Conservation (phyloP, 495 filamentous ascomycete species). For the Aspergillus funiculosus region DNA sequence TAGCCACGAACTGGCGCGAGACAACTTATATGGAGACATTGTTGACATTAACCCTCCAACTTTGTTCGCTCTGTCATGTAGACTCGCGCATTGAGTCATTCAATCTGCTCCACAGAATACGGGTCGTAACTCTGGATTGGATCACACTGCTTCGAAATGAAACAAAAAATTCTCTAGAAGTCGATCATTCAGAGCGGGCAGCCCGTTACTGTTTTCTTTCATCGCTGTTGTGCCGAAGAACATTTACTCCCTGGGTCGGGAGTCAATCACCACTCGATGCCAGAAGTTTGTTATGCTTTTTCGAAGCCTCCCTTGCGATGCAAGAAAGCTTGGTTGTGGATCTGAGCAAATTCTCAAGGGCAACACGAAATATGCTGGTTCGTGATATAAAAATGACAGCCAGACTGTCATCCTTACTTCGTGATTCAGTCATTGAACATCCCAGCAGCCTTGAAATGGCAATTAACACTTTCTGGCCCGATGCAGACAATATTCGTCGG, state of each 20-base stretch:
- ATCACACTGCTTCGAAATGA: constrained; percentile 40
- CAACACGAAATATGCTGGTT: constrained; percentile 32
- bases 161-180: constrained; percentile 33
- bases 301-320: constrained; percentile 34
- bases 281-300: constrained; percentile 27
- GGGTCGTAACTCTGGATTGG: constrained; percentile 37
- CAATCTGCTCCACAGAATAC: constrained; percentile 18
- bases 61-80: constrained; percentile 28
- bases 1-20: constrained; percentile 47
- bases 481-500: background rate
- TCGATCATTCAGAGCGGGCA: constrained; percentile 26
- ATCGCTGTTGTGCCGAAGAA: constrained; percentile 31
- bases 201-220: constrained; percentile 28
- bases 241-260: constrained; percentile 26
- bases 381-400: constrained; percentile 44
- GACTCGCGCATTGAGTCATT: background rate
- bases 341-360: constrained; percentile 7
- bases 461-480: constrained; percentile 19
- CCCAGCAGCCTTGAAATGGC: constrained; percentile 20
- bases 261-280: constrained; percentile 11
- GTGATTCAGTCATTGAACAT: constrained; percentile 13
- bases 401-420: constrained; percentile 30
- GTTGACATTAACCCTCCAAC: constrained; percentile 29
- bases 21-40: constrained; percentile 36
- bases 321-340: constrained; percentile 30